These are phyloP conservation scores for Albifimbria verrucaria DNA, from an alignment of 2,329 filamentous ascomycete species.

Conservation along the genomic window DNA sequence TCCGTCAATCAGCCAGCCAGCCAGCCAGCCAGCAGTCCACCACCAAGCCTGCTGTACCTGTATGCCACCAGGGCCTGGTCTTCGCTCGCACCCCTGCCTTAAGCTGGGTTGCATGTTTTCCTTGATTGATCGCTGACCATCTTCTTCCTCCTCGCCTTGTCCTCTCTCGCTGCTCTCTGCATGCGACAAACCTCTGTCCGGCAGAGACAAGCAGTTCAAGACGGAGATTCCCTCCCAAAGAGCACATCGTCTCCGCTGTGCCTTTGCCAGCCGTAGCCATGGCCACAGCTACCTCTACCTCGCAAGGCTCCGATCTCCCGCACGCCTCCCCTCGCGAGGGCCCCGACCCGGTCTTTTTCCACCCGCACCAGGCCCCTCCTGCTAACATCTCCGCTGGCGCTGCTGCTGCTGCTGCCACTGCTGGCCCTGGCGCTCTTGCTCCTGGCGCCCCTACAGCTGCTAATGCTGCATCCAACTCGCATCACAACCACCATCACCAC, in stretches of 20 bases:
- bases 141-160: too few relatives aligned
- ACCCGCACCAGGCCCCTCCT: slow-evolving; percentile 26
- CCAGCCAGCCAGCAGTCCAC: too few relatives aligned
- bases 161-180: background rate
- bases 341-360: slow-evolving; percentile 31
- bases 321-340: slow-evolving; percentile 20
- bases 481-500: slow-evolving; percentile 16
- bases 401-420: slow-evolving; percentile 3
- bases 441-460: slow-evolving; percentile 3
- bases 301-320: slow-evolving; percentile 16
- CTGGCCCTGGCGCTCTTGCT: slow-evolving; percentile 3
- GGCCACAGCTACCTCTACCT: slow-evolving; percentile 25
- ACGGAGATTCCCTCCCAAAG: background rate
- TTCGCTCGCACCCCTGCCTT: too few relatives aligned
- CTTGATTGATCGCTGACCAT: too few relatives aligned
- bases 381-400: slow-evolving; percentile 17
- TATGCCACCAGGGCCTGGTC: too few relatives aligned
- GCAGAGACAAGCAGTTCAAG: too few relatives aligned
- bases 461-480: slow-evolving; percentile 1
- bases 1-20: too few relatives aligned
- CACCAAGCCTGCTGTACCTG: too few relatives aligned
- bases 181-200: background rate
- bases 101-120: too few relatives aligned
- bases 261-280: slow-evolving; percentile 7
- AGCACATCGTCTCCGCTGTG: background rate